Conservation (phyloP, 208 protist species). For the Leishmania gerbilli region DNA sequence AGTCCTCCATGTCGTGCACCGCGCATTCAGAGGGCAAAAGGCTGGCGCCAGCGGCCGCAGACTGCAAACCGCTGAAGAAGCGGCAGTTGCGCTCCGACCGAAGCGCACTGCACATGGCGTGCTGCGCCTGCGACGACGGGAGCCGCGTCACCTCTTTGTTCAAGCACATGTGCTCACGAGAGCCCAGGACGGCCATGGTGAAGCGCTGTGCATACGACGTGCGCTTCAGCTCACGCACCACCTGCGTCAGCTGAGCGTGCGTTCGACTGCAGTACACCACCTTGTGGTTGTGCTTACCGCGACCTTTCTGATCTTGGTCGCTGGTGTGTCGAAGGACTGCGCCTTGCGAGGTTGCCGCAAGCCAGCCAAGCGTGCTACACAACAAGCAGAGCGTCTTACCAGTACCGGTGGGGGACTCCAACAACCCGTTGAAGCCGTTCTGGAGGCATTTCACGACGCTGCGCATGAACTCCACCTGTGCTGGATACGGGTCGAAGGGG, state of each 20-base stretch:
- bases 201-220: slow-evolving; percentile 84
- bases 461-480: slow-evolving; percentile 96
- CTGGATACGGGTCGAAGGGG: slow-evolving; percentile 94
- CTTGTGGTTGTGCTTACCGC: slow-evolving; percentile 9
- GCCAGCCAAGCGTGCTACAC: slow-evolving; percentile 95
- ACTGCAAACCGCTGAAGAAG: slow-evolving; percentile 66
- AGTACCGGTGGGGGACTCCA: slow-evolving; percentile 98
- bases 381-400: slow-evolving; percentile 98
- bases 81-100: slow-evolving; percentile 72
- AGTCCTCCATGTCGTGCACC: slow-evolving; percentile 95
- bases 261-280: slow-evolving; percentile 98
- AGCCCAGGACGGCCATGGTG: slow-evolving; percentile 92
- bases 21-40: slow-evolving; percentile 30
- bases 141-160: slow-evolving; percentile 85
- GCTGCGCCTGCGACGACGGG: slow-evolving; percentile 64
- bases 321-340: slow-evolving; percentile 7
- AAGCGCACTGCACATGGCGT: slow-evolving; percentile 70
- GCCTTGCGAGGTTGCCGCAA: slow-evolving; percentile 11
- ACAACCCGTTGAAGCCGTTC: slow-evolving; percentile 85
- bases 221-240: slow-evolving; percentile 95
- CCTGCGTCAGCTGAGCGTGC: slow-evolving; percentile 98
- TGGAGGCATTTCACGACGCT: slow-evolving; percentile 91
- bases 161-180: slow-evolving; percentile 97
- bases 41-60: slow-evolving; percentile 15
- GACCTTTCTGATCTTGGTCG: background rate